Base-by-base conservation (phyloP, 768 basidiomycete species). In the Dictyophora rubrovolvata region DNA sequence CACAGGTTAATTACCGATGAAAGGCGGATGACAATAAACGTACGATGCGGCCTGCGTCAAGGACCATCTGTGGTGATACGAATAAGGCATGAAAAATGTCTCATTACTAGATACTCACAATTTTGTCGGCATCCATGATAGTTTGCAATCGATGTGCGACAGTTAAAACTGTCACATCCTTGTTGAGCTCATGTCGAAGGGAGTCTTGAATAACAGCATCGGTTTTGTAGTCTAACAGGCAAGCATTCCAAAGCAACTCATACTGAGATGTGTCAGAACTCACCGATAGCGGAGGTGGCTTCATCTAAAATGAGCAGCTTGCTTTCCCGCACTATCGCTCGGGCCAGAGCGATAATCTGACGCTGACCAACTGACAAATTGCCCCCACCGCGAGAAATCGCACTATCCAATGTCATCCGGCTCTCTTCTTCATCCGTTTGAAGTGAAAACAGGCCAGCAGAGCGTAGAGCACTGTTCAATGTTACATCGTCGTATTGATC, bases 171-270 rank as follows among this genome's bases (percentile, higher is more conserved):
- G 83, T 84, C 8, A 66, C 69, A 51, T 72, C 72, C 36, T 61
- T 67, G 2, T 74, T 72, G 1, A 73, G 65, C 60, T 71, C 71
- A 28, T 28, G 28, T 17, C 76, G 66, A 53, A 79, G 74, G 1
- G 74, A 70, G 22, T 67, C 63, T 63, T 80, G 78, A 60, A 80
- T 78, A 33, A 74, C 62, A 0, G 69, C 54, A 64, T 80, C 78
- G 0, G 77, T 79, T 58, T 77, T 75, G 62, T 80, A 77, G 66
- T 85, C 83, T 28, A 7, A 28, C 2, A 28, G 28, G n/a, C n/a
- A n/a, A 28, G 28, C 28, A n/a, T n/a, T n/a, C 66, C n/a, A n/a
- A n/a, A n/a, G n/a, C n/a, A n/a, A n/a, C n/a, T n/a, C n/a, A n/a
- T n/a, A n/a, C n/a, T n/a, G n/a, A 52, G 48, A 68, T 67, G 14